phyloP scores from a whole-genome alignment of 768 basidiomycete species.

The Mycena floridula region DNA sequence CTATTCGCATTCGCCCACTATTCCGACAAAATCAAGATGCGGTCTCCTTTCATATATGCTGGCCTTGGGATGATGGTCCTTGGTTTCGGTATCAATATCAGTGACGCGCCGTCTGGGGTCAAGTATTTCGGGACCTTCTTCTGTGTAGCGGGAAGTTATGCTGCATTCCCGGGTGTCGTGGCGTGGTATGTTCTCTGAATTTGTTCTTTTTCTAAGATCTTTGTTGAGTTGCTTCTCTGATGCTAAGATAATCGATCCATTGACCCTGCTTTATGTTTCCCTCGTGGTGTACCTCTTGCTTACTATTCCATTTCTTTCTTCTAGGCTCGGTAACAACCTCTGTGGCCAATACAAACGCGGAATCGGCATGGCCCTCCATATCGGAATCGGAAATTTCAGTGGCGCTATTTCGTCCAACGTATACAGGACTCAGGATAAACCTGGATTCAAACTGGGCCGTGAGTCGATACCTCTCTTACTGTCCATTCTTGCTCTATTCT shows the following conservation, averaged over 20 bases:
- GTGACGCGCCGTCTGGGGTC: slow-evolving; percentile 38
- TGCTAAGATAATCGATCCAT: too few species aligned
- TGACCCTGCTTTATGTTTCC: too few species aligned
- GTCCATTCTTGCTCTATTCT: not conserved
- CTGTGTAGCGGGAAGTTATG: slow-evolving; percentile 57
- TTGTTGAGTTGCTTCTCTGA: slow-evolving; percentile 1
- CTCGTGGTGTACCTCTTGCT: too few species aligned
- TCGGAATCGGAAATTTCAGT: slow-evolving; percentile 59
- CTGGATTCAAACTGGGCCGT: slow-evolving; percentile 61
- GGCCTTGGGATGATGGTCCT: slow-evolving; percentile 45
- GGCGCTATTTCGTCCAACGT: slow-evolving; percentile 63
- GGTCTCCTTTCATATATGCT: slow-evolving; percentile 53
- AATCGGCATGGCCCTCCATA: slow-evolving; percentile 63
- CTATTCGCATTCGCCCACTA: slow-evolving; percentile 46
- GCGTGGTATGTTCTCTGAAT: slow-evolving; percentile 41
- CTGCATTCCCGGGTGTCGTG: slow-evolving; percentile 51
- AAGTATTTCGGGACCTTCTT: slow-evolving; percentile 76
- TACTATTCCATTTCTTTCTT: not conserved
- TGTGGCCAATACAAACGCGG: slow-evolving; percentile 67
- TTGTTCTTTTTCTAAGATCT: not conserved
- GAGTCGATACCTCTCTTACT: slow-evolving; percentile 17
- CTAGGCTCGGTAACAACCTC: slow-evolving; percentile 61
- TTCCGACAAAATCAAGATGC: slow-evolving; percentile 50
- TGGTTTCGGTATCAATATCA: slow-evolving; percentile 62
- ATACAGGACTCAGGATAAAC: slow-evolving; percentile 51